phyloP scores from a whole-genome alignment of 345 rosid species.

The Eucalyptus erythrocorys region DNA sequence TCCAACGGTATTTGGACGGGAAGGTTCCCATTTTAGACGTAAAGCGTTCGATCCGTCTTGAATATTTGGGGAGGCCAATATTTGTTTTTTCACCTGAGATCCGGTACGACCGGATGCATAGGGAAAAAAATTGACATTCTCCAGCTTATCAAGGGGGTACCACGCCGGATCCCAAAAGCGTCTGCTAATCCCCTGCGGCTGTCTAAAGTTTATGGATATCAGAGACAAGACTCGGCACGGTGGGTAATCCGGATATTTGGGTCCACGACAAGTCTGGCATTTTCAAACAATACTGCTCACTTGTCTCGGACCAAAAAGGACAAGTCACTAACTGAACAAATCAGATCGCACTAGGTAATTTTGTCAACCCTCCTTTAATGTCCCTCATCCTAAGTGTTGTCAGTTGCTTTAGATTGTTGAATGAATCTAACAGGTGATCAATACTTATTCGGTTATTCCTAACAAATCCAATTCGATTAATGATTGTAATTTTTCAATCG shows the following conservation, averaged over 20 bases:
- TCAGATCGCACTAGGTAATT: rapidly evolving
- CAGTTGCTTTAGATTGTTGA: background rate
- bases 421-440: rapidly evolving
- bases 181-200: too few species aligned
- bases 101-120: background rate
- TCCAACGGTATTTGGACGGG: too few species aligned
- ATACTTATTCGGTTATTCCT: rapidly evolving
- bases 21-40: too few species aligned
- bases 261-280: too few species aligned
- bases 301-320: rapidly evolving
- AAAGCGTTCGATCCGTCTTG: background rate
- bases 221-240: too few species aligned
- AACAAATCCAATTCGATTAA: background rate
- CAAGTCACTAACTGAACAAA: rapidly evolving
- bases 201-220: too few species aligned
- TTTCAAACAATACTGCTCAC: too few species aligned
- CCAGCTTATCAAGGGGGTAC: rapidly evolving
- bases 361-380: background rate
- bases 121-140: background rate
- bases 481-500: background rate
- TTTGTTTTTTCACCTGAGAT: background rate
- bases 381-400: rapidly evolving
- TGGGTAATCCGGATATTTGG: too few species aligned
- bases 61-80: too few species aligned
- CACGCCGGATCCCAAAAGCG: too few species aligned